phyloP scores from a whole-genome alignment of 257 asterid genomes.

The Scutellaria galericulata region DNA sequence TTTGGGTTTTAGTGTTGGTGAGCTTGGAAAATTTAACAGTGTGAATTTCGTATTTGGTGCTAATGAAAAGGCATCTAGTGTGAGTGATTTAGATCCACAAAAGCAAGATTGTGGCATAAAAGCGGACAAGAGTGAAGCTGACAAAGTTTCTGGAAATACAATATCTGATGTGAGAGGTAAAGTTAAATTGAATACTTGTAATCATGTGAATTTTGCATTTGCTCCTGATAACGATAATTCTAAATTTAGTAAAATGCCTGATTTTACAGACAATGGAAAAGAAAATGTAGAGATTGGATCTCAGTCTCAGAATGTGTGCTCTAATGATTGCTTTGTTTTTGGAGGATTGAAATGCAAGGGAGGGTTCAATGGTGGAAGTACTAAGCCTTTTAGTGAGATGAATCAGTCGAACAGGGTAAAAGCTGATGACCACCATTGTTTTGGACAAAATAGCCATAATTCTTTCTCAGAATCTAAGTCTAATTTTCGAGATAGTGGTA shows the following conservation, averaged over 20 bases:
- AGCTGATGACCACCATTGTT: conserved; percentile 36
- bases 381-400: conserved; percentile 35
- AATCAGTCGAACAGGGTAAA: conserved; percentile 39
- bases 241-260: conserved; percentile 30
- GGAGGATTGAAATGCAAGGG: conserved; percentile 47
- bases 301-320: conserved; percentile 45
- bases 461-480: conserved; percentile 30
- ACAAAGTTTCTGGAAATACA: conserved; percentile 36
- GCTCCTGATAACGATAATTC: conserved; percentile 35
- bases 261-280: conserved; percentile 35
- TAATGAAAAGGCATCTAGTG: conserved; percentile 16
- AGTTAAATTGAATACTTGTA: conserved; percentile 37
- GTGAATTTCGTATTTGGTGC: conserved; percentile 45
- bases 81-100: conserved; percentile 4
- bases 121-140: conserved; percentile 30
- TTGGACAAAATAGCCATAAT: conserved; percentile 25
- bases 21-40: conserved; percentile 28
- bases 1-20: conserved; percentile 30
- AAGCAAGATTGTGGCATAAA: not conserved
- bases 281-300: conserved; percentile 34
- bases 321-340: conserved; percentile 41
- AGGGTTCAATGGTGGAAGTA: conserved; percentile 38
- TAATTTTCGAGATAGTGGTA: conserved; percentile 37
- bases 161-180: conserved; percentile 40
- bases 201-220: conserved; percentile 42